phyloP scores from a whole-genome alignment of 2,329 filamentous ascomycete species.

The Torrubiella hemipterigena region DNA sequence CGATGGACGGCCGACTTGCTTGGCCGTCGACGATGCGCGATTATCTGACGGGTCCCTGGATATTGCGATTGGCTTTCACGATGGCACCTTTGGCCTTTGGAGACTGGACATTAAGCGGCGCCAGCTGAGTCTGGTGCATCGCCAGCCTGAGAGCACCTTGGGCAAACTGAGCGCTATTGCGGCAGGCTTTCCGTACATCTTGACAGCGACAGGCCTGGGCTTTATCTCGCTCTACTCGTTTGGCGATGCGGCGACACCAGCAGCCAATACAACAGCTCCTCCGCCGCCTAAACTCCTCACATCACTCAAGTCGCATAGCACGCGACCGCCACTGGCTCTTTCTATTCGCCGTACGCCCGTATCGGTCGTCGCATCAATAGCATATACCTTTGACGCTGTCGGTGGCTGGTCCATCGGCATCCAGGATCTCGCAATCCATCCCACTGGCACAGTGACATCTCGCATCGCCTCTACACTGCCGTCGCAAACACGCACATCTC shows the following conservation, averaged over 20 bases:
- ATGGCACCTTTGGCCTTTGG: conserved; percentile 64
- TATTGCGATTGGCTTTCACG: conserved; percentile 56
- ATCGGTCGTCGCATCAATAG: conserved; percentile 68
- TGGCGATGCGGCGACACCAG: conserved; percentile 16
- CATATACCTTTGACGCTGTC: conserved; percentile 68
- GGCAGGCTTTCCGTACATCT: conserved; percentile 60
- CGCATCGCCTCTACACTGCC: conserved; percentile 24
- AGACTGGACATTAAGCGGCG: conserved; percentile 34
- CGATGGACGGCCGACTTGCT: conserved; percentile 40
- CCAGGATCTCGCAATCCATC: conserved; percentile 66
- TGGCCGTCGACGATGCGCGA: conserved; percentile 50
- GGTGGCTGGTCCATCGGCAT: conserved; percentile 82
- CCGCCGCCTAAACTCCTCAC: conserved; percentile 44
- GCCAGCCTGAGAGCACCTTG: conserved; percentile 48
- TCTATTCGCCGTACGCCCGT: conserved; percentile 58
- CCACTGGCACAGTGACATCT: conserved; percentile 21
- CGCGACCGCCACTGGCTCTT: conserved; percentile 67
- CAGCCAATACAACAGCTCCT: conserved; percentile 5
- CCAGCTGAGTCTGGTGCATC: conserved; percentile 38
- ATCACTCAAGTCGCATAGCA: conserved; percentile 70
- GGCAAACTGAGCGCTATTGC: conserved; percentile 60
- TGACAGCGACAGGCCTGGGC: conserved; percentile 66
- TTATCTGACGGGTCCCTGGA: conserved; percentile 34
- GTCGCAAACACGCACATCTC: conserved; percentile 12
- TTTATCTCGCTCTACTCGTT: conserved; percentile 68